These are phyloP conservation scores for Salix caprea DNA, from an alignment of 345 rosid genomes.

Conservation along the genomic window DNA sequence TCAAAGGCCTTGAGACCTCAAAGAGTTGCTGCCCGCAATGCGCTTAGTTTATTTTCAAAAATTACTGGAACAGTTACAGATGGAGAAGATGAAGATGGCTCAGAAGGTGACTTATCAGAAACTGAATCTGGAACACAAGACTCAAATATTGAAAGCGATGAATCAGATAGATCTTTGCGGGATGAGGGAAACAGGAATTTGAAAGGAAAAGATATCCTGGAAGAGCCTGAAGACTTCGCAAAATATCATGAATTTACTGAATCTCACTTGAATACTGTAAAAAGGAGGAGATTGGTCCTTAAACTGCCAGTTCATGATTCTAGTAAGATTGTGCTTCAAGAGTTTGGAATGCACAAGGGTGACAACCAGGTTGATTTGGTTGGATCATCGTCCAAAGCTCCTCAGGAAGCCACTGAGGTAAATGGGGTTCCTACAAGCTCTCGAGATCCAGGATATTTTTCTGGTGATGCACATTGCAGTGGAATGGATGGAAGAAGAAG, in stretches of 20 bases:
- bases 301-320: constrained; percentile 63
- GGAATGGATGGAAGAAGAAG: constrained; percentile 25
- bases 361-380: constrained; percentile 30
- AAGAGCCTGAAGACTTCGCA: constrained; percentile 46
- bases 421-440: constrained; percentile 27
- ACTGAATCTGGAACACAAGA: constrained; percentile 60
- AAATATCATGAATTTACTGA: constrained; percentile 35
- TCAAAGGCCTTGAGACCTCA: constrained; percentile 78
- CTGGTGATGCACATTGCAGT: constrained; percentile 31
- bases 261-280: constrained; percentile 46
- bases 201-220: constrained; percentile 68
- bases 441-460: constrained; percentile 26
- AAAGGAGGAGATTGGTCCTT: constrained; percentile 65
- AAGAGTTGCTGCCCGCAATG: constrained; percentile 95
- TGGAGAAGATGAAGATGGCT: constrained; percentile 64
- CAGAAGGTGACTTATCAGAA: constrained; percentile 65
- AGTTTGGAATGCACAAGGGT: constrained; percentile 18
- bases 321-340: constrained; percentile 39
- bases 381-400: constrained; percentile 48
- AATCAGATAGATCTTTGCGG: constrained; percentile 50
- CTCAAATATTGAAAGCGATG: constrained; percentile 59
- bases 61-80: constrained; percentile 75
- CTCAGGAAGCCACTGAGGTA: constrained; percentile 25
- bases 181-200: constrained; percentile 45
- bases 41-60: constrained; percentile 75